phyloP scores from a whole-genome alignment of 2,329 filamentous ascomycete species.

The Nigrospora osmanthi region DNA sequence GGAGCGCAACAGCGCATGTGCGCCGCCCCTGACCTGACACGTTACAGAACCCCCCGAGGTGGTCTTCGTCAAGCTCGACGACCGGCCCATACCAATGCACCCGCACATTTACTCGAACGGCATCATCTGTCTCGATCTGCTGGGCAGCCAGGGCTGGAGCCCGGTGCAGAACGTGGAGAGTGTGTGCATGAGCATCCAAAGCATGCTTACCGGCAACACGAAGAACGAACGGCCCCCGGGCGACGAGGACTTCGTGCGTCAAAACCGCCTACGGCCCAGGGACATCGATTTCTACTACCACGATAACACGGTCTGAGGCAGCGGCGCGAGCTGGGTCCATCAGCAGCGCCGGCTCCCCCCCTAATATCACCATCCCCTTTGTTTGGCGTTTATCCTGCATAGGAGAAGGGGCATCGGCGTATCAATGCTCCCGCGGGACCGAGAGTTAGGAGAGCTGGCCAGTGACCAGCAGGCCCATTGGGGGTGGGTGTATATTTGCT shows the following conservation, averaged over 20 bases:
- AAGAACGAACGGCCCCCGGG: conserved; percentile 87
- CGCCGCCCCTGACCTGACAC: not conserved
- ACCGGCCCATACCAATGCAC: conserved; percentile 78
- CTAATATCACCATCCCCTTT: no score
- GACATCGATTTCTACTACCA: conserved; percentile 95
- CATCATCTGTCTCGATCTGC: conserved; percentile 93
- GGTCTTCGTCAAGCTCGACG: conserved; percentile 63
- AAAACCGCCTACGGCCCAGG: conserved; percentile 69
- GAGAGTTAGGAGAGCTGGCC: no score
- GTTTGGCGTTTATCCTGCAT: no score
- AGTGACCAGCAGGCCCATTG: no score
- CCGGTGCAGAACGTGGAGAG: conserved; percentile 96
- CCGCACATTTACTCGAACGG: conserved; percentile 98
- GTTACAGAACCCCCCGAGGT: conserved; percentile 84
- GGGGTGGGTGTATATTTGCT: no score
- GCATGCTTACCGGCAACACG: conserved; percentile 93
- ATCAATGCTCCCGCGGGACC: no score
- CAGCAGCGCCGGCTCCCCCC: no score
- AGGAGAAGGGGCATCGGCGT: no score
- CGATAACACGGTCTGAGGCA: conserved; percentile 64
- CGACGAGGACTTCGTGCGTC: conserved; percentile 80
- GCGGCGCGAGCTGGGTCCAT: not conserved
- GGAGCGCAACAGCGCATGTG: not conserved
- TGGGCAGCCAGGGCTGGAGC: conserved; percentile 84
- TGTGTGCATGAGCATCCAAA: conserved; percentile 94